Evolutionary conservation across 108 stramenopile species (phyloP).

Genomic region (Cyclotella distinguenda): DNA sequence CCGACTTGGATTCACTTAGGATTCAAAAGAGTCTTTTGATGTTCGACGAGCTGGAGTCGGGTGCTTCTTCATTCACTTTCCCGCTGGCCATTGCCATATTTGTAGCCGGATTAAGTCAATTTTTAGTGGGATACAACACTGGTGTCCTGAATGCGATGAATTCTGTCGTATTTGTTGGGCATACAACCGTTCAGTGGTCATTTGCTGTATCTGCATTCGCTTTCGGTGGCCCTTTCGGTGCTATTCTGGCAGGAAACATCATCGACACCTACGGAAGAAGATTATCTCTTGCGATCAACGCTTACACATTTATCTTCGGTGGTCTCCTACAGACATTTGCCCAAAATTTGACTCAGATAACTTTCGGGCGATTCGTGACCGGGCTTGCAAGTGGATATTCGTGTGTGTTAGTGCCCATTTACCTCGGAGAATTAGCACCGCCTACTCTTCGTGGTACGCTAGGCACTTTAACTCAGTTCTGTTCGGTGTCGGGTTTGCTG

Average conservation of each 20-base stretch:
- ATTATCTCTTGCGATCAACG: conserved; percentile 60
- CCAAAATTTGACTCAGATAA: conserved; percentile 45
- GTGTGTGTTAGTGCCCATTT: conserved; percentile 72
- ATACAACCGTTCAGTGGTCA: conserved; percentile 68
- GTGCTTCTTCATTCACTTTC: conserved; percentile 14
- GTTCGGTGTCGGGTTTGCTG: conserved; percentile 62
- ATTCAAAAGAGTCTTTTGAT: conserved; percentile 34
- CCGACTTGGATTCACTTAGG: conserved; percentile 31
- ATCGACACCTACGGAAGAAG: conserved; percentile 39
- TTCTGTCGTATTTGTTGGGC: conserved; percentile 72
- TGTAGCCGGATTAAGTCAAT: conserved; percentile 64
- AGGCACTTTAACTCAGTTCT: conserved; percentile 73
- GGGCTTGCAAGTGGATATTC: conserved; percentile 77
- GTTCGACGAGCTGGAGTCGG: conserved; percentile 32
- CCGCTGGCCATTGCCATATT: conserved; percentile 32
- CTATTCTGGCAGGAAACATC: conserved; percentile 46
- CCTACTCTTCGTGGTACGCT: conserved; percentile 72
- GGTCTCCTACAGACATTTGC: conserved; percentile 50
- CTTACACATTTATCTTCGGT: conserved; percentile 57
- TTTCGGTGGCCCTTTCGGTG: conserved; percentile 82
- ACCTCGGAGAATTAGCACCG: conserved; percentile 81
- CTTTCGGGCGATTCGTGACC: conserved; percentile 57
- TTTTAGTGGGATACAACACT: conserved; percentile 80
- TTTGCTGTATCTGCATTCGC: conserved; percentile 79
- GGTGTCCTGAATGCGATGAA: conserved; percentile 82